Conservation (phyloP, 805 yeast species). For the Teunomyces aglyptinius region DNA sequence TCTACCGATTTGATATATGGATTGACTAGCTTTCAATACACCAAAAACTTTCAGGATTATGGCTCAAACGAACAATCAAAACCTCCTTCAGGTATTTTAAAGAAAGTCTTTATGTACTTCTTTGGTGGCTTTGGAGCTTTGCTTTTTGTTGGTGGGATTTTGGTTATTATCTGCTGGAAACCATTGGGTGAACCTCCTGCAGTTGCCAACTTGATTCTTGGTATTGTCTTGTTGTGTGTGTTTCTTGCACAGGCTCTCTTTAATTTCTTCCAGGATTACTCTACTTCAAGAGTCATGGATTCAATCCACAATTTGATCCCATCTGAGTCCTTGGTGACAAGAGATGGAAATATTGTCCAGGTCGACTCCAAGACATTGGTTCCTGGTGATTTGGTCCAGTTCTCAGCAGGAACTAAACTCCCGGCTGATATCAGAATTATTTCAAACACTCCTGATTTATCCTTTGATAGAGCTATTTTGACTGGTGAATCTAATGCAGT, state of each 20-base stretch:
- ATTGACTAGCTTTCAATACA: slow-evolving; percentile 15
- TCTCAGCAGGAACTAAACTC: slow-evolving; percentile 39
- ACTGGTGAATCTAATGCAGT: slow-evolving; percentile 50
- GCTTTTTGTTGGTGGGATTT: slow-evolving; percentile 40
- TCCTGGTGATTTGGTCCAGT: slow-evolving; percentile 44
- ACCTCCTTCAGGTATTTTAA: slow-evolving; percentile 32
- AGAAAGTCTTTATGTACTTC: slow-evolving; percentile 36
- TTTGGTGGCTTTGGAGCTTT: slow-evolving; percentile 51
- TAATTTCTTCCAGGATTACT: slow-evolving; percentile 48
- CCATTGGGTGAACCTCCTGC: slow-evolving; percentile 50
- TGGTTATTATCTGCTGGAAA: slow-evolving; percentile 45
- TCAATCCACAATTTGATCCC: slow-evolving; percentile 47
- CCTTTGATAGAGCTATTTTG: slow-evolving; percentile 46
- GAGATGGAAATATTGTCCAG: slow-evolving; percentile 29
- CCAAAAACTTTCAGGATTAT: slow-evolving; percentile 15
- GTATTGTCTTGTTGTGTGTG: slow-evolving; percentile 39
- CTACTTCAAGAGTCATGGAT: slow-evolving; percentile 47
- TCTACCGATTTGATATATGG: slow-evolving; percentile 20
- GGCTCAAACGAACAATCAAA: slow-evolving; percentile 40
- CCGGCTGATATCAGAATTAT: slow-evolving; percentile 49
- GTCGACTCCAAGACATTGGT: slow-evolving; percentile 36
- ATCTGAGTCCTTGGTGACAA: slow-evolving; percentile 29
- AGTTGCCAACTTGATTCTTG: slow-evolving; percentile 42
- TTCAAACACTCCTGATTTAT: slow-evolving; percentile 33
- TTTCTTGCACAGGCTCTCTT: slow-evolving; percentile 43